Evolutionary conservation across 1,284 basidiomycete species (phyloP), one percentile per base, ranked within the genome.

Genomic region (Malassezia japonica): DNA sequence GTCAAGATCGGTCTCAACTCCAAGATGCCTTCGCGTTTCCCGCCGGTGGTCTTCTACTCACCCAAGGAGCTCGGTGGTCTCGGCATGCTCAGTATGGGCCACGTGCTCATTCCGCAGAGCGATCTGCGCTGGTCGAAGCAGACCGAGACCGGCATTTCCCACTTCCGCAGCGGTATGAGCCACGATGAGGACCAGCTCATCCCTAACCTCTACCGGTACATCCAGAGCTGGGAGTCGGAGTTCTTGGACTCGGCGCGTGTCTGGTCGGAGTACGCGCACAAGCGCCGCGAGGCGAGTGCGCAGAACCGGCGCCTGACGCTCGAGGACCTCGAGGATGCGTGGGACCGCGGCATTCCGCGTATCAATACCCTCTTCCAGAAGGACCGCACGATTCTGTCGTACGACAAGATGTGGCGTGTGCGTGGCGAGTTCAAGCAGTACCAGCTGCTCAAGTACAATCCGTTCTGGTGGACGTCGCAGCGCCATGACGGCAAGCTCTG

Each of bases 201-300:
- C 71, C 92, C 92, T 31, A 96, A 95, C 75, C 75, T 98, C 75
- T 98, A 95, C 77, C 87, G 92, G 50, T 98, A 98, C 76, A 81
- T 98, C 20, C 88, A 95, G 70, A 92, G 92, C 24, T 98, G 94
- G 94, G 90, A 96, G 74, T 87, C 92, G 1, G 94, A 99, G 74
- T 98, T 99, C 78, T 76, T 94, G 59, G 94, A 99, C 74, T 94
- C 89, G 5, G 90, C 90, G 33, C 87, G 94, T 59, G 94, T 98
- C 24, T 99, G 94, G 94, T 88, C 87, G 2, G 94, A 99, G 76
- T 98, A 99, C 74, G 94, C 94, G 0, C 87, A 95, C 87, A 99
- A 98, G 80, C 80, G 94, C 60, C 96, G 96, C 75, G 94, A 99
- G 73, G 94, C 92, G 18, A 92, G 90, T 59, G 90, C 92, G 2